A percentile compares a stretch with the other conserved stretches of the same genome.
These are phyloP conservation scores for Neurospora sp. DNA, from an alignment of 495 filamentous ascomycete species.

Conservation along the genomic window DNA sequence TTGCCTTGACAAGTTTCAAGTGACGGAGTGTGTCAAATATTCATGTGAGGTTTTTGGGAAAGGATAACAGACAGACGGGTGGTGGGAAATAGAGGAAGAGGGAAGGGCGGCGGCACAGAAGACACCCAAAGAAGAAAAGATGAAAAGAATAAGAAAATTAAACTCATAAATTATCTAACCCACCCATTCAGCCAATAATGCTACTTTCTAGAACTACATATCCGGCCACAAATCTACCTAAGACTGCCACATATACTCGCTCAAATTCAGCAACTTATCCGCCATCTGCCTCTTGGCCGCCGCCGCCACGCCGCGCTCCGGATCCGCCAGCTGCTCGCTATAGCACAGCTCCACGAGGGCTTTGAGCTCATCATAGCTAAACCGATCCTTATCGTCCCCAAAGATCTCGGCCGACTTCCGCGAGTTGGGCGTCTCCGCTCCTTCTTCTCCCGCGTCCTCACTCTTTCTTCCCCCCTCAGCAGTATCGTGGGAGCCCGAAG, in stretches of 20 bases:
- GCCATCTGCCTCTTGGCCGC: conserved; percentile 63
- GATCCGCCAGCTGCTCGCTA: conserved; percentile 62
- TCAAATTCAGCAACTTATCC: conserved; percentile 64
- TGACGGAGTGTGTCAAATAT: too few species aligned
- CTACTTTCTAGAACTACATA: neutral
- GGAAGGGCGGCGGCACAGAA: too few species aligned
- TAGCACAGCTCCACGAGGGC: conserved; percentile 77
- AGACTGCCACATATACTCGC: conserved; percentile 68
- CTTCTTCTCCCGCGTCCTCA: conserved; percentile 8
- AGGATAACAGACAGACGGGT: too few species aligned
- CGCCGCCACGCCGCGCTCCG: conserved; percentile 62
- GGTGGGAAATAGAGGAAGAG: too few species aligned
- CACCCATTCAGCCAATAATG: neutral
- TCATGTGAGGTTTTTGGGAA: too few species aligned
- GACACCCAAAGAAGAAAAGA: too few species aligned
- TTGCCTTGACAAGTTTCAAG: too few species aligned
- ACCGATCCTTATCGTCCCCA: conserved; percentile 36
- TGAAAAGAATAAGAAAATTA: neutral
- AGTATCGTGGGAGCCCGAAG: conserved; percentile 3
- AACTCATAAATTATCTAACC: neutral
- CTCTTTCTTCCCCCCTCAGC: conserved; percentile 17
- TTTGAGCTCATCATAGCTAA: conserved; percentile 77
- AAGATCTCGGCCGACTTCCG: conserved; percentile 6
- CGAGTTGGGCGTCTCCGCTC: neutral
- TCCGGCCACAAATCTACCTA: conserved; percentile 10